phyloP scores from a whole-genome alignment of 106 monocot genomes.

The Dendrobium catenatum region DNA sequence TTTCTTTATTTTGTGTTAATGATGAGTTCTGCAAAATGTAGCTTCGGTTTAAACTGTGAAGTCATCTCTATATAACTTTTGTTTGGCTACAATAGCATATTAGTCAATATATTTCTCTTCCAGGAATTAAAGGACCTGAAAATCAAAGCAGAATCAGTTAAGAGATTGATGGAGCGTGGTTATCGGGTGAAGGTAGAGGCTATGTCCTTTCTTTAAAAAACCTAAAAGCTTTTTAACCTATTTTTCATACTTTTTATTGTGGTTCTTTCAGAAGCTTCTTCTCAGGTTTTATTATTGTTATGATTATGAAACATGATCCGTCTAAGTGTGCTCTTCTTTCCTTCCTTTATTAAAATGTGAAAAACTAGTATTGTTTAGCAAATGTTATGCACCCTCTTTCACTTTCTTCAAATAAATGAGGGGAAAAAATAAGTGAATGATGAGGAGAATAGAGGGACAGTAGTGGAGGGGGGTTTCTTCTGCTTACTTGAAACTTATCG shows the following conservation, averaged over 20 bases:
- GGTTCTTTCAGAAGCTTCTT: neutral
- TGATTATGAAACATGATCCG: neutral
- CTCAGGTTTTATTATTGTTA: neutral
- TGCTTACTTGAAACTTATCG: no score
- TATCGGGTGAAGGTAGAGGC: slow-evolving; percentile 78
- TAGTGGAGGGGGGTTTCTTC: no score
- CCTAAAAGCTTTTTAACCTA: neutral
- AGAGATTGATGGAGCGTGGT: slow-evolving; percentile 81
- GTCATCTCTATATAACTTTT: neutral
- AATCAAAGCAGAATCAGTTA: slow-evolving; percentile 79
- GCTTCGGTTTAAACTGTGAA: neutral
- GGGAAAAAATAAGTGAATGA: no score
- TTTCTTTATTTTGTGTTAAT: neutral
- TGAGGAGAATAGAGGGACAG: no score
- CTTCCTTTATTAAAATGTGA: no score
- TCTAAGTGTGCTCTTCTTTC: neutral
- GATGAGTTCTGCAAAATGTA: neutral
- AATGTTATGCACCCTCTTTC: no score
- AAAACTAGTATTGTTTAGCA: no score
- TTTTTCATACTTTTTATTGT: neutral
- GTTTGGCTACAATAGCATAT: neutral
- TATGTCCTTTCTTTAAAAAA: neutral
- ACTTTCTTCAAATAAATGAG: no score
- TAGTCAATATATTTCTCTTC: slow-evolving; percentile 9
- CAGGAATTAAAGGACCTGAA: slow-evolving; percentile 84